Evolutionary conservation across 768 basidiomycete genomes (phyloP).

Genomic region (Leccinum broughii): DNA sequence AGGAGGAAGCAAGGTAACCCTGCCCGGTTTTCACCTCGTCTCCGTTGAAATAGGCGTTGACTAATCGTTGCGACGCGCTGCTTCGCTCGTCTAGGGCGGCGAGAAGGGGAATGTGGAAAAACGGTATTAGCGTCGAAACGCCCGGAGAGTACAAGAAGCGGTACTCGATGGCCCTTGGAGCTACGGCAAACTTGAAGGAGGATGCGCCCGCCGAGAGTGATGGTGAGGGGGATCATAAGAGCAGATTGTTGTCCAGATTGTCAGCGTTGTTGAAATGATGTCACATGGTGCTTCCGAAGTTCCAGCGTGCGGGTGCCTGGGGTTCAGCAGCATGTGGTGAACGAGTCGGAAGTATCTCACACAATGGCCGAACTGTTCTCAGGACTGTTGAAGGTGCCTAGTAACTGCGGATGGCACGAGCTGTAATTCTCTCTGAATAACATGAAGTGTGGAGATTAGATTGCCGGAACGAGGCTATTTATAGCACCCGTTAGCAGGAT

Average conservation of each 20-base stretch:
- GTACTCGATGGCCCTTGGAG: slow-evolving; percentile 35
- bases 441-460: neutral
- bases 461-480: neutral
- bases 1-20: slow-evolving; percentile 64
- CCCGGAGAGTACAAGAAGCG: slow-evolving; percentile 83
- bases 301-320: neutral
- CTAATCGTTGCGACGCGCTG: neutral
- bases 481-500: neutral
- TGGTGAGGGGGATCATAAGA: neutral
- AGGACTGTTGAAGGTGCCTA: neutral
- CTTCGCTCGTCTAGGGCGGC: slow-evolving; percentile 43
- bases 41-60: neutral
- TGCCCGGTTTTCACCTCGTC: neutral
- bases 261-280: slow-evolving; percentile 9
- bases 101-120: slow-evolving; percentile 74
- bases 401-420: neutral
- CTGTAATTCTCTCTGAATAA: too few relatives aligned
- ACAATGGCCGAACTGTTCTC: neutral
- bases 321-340: neutral
- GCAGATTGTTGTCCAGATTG: slow-evolving; percentile 7
- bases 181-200: slow-evolving; percentile 1
- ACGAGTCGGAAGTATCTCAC: neutral
- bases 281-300: neutral
- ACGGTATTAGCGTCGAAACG: slow-evolving; percentile 54
- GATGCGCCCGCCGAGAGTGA: neutral